Base-by-base conservation (phyloP, 306 rosid genomes). In the Citrullus colocynthis region DNA sequence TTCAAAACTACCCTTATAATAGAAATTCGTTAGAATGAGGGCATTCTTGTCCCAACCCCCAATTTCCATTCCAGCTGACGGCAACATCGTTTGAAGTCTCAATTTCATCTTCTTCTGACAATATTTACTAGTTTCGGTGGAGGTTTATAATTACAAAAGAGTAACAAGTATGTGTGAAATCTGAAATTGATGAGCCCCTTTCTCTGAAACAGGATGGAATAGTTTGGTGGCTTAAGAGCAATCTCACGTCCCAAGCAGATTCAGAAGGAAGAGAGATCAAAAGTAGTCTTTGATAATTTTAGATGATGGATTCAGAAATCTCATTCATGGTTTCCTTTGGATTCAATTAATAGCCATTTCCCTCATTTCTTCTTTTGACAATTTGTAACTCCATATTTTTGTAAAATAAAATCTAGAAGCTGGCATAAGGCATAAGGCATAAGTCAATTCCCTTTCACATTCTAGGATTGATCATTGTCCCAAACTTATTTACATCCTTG, bases 361-460 rank as follows among this genome's bases (percentile, higher is more conserved):
- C 77, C 77, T 13, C 58, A 70, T 73, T 73, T 73, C 60, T 30
- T 51, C 16, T 34, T 17, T 74, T 74, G 42, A 52, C 44, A 15
- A 74, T 10, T 52, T 74, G 77, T 17, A 32, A 73, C 39, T 73
- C 61, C 61, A 48, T 52, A 74, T 52, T 74, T 74, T 52, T 74
- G 77, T 74, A 34, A 52, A 17, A 74, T 74, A 74, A 30, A n/a
- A 8, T 18, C 4, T 32, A 51, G 77, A 32, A 51, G 59, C 5
- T 54, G n/a, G 45, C 8, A 8, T 8, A 44, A 7, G 60, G 42
- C 12, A 13, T 4, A 48, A 9, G 60, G 42, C 12, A 13, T 9
- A 48, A 9, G 62, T 52, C 60, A 28, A 69, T 52, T 30, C 30
- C 7, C 45, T 6, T 21, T 8, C 60, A 49, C 77, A 73, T 28